Evolutionary conservation across 768 basidiomycete species (phyloP).

Genomic region (Tylopilus plumbeoviolaceoides): DNA sequence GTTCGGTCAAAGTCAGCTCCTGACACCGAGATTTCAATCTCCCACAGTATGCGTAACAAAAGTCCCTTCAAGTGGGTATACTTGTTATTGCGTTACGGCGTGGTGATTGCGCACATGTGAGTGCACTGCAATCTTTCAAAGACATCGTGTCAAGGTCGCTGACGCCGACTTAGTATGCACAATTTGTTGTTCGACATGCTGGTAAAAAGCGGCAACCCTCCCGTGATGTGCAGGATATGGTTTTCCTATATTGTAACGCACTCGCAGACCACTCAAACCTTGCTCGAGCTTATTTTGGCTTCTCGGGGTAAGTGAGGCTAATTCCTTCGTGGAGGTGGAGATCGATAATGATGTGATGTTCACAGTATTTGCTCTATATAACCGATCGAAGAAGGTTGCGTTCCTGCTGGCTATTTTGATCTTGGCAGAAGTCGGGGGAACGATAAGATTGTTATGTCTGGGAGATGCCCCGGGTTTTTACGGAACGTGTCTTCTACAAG

Average conservation of each 20-base stretch:
- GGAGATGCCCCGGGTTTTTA: neutral
- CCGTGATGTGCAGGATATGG: conserved; percentile 11
- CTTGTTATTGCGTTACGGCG: conserved; percentile 19
- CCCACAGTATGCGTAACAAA: conserved; percentile 22
- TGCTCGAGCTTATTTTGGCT: conserved; percentile 15
- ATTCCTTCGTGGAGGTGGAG: too few relatives aligned
- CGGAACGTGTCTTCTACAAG: conserved; percentile 8
- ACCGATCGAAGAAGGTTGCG: conserved; percentile 11
- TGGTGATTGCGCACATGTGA: conserved; percentile 16
- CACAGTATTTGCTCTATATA: conserved; percentile 17
- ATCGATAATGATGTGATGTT: neutral
- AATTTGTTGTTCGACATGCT: conserved; percentile 5
- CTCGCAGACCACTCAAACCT: conserved; percentile 4
- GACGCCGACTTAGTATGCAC: conserved; percentile 6
- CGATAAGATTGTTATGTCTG: conserved; percentile 2
- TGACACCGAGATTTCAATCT: neutral
- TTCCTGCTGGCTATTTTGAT: conserved; percentile 7
- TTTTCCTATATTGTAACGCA: neutral
- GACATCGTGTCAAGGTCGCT: neutral
- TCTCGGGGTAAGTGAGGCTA: conserved; percentile 11
- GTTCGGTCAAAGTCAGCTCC: neutral
- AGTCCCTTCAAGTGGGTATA: conserved; percentile 29
- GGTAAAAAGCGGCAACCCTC: conserved; percentile 8
- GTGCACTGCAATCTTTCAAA: neutral
- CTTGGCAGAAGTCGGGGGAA: neutral